phyloP scores from a whole-genome alignment of 2,329 filamentous ascomycete genomes.

The Exophiala mesophila region DNA sequence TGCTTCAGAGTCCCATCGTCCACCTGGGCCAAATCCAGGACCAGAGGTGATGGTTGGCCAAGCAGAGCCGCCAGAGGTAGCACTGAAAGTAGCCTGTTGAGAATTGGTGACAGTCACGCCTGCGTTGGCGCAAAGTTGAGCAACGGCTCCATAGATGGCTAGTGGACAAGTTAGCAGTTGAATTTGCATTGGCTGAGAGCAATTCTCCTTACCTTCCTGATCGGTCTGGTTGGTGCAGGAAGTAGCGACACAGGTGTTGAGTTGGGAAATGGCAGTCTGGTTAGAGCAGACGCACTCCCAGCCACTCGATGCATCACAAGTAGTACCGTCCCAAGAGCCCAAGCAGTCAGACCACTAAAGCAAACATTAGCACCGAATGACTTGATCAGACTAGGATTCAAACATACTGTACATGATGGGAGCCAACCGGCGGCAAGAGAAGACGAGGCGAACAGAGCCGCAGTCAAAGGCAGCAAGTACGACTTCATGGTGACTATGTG shows the following conservation, averaged over 20 bases:
- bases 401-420: slow-evolving; percentile 20
- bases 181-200: neutral
- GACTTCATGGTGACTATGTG: slow-evolving; percentile 23
- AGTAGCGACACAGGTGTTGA: slow-evolving; percentile 27
- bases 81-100: slow-evolving; percentile 27
- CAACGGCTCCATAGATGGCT: slow-evolving; percentile 27
- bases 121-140: slow-evolving; percentile 27
- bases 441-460: slow-evolving; percentile 21
- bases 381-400: too few relatives aligned
- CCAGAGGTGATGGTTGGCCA: slow-evolving; percentile 23
- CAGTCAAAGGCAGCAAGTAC: slow-evolving; percentile 19
- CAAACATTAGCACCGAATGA: neutral
- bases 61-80: slow-evolving; percentile 25
- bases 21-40: slow-evolving; percentile 21
- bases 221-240: slow-evolving; percentile 27
- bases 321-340: slow-evolving; percentile 23
- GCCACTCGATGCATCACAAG: slow-evolving; percentile 19
- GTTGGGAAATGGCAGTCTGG: slow-evolving; percentile 23
- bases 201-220: slow-evolving; percentile 22
- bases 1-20: slow-evolving; percentile 20
- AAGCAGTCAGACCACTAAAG: slow-evolving; percentile 26
- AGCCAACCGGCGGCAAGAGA: slow-evolving; percentile 20
- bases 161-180: slow-evolving; percentile 7
- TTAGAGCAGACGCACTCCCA: slow-evolving; percentile 28
- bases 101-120: slow-evolving; percentile 24